phyloP scores from a whole-genome alignment of 805 yeast genomes.

The Saccharomycopsis vini region DNA sequence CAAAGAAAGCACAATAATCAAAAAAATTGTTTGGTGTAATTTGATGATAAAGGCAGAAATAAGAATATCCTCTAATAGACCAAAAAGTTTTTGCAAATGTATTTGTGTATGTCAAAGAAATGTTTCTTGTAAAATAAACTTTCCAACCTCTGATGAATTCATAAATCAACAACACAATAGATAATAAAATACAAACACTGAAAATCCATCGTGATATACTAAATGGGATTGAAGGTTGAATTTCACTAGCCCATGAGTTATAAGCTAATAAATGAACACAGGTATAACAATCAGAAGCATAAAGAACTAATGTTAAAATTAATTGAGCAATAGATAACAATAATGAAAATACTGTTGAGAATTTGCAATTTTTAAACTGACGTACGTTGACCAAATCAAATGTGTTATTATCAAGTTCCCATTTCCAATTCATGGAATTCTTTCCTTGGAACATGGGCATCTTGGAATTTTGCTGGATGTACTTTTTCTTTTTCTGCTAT shows the following conservation, averaged over 20 bases:
- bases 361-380: constrained; percentile 36
- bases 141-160: constrained; percentile 50
- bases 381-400: constrained; percentile 42
- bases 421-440: constrained; percentile 24
- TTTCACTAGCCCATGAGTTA: constrained; percentile 55
- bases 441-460: neutral
- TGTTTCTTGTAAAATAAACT: constrained; percentile 50
- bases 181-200: constrained; percentile 69
- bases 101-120: constrained; percentile 64
- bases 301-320: constrained; percentile 31
- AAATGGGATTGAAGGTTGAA: constrained; percentile 39
- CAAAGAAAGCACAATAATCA: constrained; percentile 60
- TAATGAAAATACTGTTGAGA: constrained; percentile 38
- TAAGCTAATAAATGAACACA: constrained; percentile 65
- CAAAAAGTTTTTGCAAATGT: constrained; percentile 50
- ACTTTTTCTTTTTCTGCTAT: too few species aligned
- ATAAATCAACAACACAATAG: constrained; percentile 48
- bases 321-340: constrained; percentile 31
- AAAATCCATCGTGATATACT: constrained; percentile 61
- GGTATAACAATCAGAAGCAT: constrained; percentile 70
- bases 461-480: too few species aligned
- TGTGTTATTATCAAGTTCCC: constrained; percentile 30
- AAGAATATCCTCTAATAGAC: constrained; percentile 49
- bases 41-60: constrained; percentile 63
- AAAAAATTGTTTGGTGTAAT: constrained; percentile 56